Conservation (phyloP, 2,329 filamentous ascomycete genomes). For the Xylariales sp. region DNA sequence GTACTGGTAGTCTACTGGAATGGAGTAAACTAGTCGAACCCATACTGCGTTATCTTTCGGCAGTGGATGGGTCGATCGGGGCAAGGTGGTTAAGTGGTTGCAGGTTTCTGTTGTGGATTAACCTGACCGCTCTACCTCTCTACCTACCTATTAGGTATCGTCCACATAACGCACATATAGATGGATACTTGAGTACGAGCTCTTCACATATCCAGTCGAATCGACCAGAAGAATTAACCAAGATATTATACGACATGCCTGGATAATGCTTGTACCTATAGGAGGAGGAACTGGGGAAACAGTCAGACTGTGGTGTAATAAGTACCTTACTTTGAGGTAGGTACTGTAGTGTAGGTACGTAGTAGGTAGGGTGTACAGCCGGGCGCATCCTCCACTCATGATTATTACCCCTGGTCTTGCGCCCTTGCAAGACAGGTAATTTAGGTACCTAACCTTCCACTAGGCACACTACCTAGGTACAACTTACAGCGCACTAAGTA, state of each 20-base stretch:
- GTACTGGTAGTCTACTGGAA: constrained; percentile 10
- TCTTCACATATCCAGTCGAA: no score
- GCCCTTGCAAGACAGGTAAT: constrained; percentile 5
- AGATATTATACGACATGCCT: no score
- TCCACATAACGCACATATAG: no score
- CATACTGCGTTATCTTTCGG: constrained; percentile 28
- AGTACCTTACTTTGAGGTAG: background rate
- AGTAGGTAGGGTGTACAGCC: constrained; percentile 2
- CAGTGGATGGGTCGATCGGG: constrained; percentile 25
- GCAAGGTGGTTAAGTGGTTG: constrained; percentile 32
- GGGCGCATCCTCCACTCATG: background rate
- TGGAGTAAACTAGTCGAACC: constrained; percentile 3
- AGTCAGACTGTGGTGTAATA: background rate
- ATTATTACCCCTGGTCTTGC: constrained; percentile 11
- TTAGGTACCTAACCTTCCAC: no score
- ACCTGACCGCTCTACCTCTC: background rate
- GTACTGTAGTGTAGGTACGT: background rate
- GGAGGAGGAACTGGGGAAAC: background rate
- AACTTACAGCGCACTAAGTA: no score
- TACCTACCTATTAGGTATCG: background rate
- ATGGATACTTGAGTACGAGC: no score
- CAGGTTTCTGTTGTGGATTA: constrained; percentile 2
- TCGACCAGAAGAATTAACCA: no score
- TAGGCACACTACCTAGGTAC: no score
- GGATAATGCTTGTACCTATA: background rate